A percentile compares a stretch with the other conserved stretches of the same genome.
phyloP scores from a whole-genome alignment of 2,329 filamentous ascomycete species.

The Chaetomium sp. region DNA sequence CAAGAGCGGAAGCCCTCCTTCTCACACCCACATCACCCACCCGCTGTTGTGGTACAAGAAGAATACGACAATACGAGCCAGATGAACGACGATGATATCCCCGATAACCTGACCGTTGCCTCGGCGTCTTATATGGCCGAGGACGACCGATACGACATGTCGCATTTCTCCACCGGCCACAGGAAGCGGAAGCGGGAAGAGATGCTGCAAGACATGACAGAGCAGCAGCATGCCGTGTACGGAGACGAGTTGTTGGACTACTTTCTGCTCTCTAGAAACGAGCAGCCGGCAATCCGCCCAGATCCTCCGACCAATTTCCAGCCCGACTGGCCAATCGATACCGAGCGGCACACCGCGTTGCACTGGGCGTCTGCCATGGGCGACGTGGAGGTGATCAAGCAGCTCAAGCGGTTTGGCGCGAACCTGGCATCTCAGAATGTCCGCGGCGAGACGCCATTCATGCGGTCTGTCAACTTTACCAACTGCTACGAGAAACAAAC shows the following conservation, averaged over 20 bases:
- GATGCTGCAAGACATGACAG: conserved; percentile 63
- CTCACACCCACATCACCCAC: conserved; percentile 33
- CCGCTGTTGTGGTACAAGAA: conserved; percentile 51
- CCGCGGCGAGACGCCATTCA: conserved; percentile 84
- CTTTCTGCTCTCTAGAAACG: conserved; percentile 83
- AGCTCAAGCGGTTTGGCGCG: conserved; percentile 80
- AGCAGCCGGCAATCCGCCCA: conserved; percentile 70
- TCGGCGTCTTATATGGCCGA: conserved; percentile 86
- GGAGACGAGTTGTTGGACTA: conserved; percentile 94
- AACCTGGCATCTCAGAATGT: conserved; percentile 70
- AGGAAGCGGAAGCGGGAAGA: conserved; percentile 78
- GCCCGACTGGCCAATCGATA: conserved; percentile 89
- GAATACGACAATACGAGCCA: conserved; percentile 64
- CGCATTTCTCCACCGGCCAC: conserved; percentile 62
- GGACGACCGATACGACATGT: conserved; percentile 73
- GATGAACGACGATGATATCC: conserved; percentile 75
- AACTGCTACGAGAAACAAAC: conserved; percentile 95
- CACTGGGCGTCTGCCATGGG: conserved; percentile 99
- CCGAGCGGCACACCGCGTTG: conserved; percentile 86
- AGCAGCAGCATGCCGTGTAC: conserved; percentile 87
- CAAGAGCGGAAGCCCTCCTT: conserved; percentile 27
- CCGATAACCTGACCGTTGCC: conserved; percentile 79
- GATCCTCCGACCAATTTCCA: conserved; percentile 84
- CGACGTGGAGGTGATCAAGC: conserved; percentile 86
- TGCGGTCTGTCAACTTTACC: conserved; percentile 92